Base-by-base conservation (phyloP, 371 early-diverging fungal genomes). In the Lichtheimia ornata region DNA sequence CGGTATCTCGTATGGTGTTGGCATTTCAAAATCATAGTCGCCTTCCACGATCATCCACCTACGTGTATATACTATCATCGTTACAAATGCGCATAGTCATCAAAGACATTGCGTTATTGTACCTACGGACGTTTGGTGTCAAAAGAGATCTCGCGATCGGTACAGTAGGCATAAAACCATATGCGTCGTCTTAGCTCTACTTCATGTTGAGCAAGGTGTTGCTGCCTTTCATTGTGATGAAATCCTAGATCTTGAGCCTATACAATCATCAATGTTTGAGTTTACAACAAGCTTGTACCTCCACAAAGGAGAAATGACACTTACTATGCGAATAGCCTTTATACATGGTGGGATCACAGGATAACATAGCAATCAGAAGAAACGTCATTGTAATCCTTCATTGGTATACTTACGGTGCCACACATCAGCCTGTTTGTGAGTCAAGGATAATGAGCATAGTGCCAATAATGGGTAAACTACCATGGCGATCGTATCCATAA, bases 151-250 rank as follows among this genome's bases (percentile, higher is more conserved):
- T 74, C 76, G 35, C 72, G 58, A 51, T 80, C 81, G 65, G 73
- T 70, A 14, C 70, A 20, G 50, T 74, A 76, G 1, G 62, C 62
- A 9, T 64, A 63, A 49, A 64, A 80, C 75, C 77, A 80, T 5
- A 80, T 71, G 5, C 81, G 65, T 22, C 71, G 64, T 51, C 81
- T 60, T 35, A 76, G 59, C 44, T 80, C 81, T 6, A 66, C 69
- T 63, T 80, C 81, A 41, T 64, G 50, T 44, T 67, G 59, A 0
- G 77, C 77, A 12, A 80, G 72, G 9, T 56, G 56, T 77, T 77
- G 76, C 24, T 61, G 59, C 0, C 69, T 58, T 20, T 73, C 64
- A 56, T 70, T 77, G 6, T 70, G 58, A 50, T 55, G 77, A 17
- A 66, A 64, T 40, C 63, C 64, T 35, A 73, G 52, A 42, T 67